phyloP scores from a whole-genome alignment of 495 filamentous ascomycete species.

The Penicillium desertorum region DNA sequence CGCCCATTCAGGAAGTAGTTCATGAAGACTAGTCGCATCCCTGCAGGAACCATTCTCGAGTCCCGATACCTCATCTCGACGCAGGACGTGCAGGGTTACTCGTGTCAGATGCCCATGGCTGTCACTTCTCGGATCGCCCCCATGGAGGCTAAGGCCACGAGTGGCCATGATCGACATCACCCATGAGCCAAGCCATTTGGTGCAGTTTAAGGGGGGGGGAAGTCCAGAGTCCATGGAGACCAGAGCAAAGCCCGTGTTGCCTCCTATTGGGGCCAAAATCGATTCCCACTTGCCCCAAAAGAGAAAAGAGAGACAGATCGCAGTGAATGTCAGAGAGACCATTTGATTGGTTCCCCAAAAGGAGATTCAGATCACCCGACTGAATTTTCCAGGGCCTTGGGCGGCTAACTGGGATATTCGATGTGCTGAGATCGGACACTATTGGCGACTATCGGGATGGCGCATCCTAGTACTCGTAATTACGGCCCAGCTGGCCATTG shows the following conservation, averaged over 20 bases:
- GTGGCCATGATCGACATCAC: slow-evolving; percentile 2
- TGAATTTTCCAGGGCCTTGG: slow-evolving; percentile 37
- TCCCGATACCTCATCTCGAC: slow-evolving; percentile 9
- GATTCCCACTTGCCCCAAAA: background rate
- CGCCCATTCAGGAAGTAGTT: slow-evolving; percentile 20
- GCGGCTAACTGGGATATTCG: slow-evolving; percentile 42
- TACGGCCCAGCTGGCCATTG: slow-evolving; percentile 12
- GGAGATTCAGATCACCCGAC: slow-evolving; percentile 20
- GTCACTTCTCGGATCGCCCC: slow-evolving; percentile 12
- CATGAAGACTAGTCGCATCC: slow-evolving; percentile 23
- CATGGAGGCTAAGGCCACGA: slow-evolving; percentile 4
- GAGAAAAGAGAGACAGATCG: slow-evolving; percentile 5
- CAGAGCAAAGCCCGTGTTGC: background rate
- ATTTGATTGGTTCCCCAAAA: slow-evolving; percentile 9
- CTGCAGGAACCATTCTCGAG: slow-evolving; percentile 21
- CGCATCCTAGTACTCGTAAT: slow-evolving; percentile 22
- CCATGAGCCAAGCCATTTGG: slow-evolving; percentile 1
- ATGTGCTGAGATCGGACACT: slow-evolving; percentile 26
- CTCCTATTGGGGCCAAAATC: background rate
- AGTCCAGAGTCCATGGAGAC: background rate
- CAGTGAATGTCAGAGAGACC: background rate
- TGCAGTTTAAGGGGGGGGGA: background rate
- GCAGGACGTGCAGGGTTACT: slow-evolving; percentile 25
- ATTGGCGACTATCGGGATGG: slow-evolving; percentile 34
- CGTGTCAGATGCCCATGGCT: slow-evolving; percentile 12